Percentiles rank a stretch among this genome's conserved stretches.
phyloP scores from a whole-genome alignment of 352 stramenopile genomes.

The Phytophthora chlamydospora region DNA sequence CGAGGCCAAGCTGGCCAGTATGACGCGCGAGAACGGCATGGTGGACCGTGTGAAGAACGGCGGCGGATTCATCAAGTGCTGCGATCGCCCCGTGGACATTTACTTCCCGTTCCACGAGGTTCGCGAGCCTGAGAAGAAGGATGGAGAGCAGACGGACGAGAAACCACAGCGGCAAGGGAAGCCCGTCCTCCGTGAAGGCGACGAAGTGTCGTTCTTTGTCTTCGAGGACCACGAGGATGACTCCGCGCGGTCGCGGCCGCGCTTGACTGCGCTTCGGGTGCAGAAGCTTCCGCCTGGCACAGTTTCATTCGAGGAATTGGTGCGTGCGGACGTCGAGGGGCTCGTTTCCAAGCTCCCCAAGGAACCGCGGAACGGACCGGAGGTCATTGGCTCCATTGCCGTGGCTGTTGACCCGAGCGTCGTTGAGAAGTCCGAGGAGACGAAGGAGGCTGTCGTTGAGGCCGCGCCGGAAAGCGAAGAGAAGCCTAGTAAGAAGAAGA shows the following conservation, averaged over 20 bases:
- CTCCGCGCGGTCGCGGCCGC: slow-evolving; percentile 34
- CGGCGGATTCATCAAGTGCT: slow-evolving; percentile 78
- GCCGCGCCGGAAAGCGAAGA: slow-evolving; percentile 25
- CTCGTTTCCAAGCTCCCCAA: slow-evolving; percentile 69
- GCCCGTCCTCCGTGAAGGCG: slow-evolving; percentile 53
- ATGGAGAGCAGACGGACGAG: slow-evolving; percentile 15
- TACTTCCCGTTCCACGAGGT: slow-evolving; percentile 80
- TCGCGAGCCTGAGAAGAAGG: slow-evolving; percentile 41
- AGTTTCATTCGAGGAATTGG: slow-evolving; percentile 69
- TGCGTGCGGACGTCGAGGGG: slow-evolving; percentile 63
- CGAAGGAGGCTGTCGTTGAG: slow-evolving; percentile 10
- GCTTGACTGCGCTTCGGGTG: slow-evolving; percentile 70
- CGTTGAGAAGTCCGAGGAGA: slow-evolving; percentile 26
- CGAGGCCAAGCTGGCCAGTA: slow-evolving; percentile 58
- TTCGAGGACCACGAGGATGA: slow-evolving; percentile 71
- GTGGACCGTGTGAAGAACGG: slow-evolving; percentile 66
- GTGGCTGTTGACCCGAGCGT: slow-evolving; percentile 10
- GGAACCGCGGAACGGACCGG: slow-evolving; percentile 63
- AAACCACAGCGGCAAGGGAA: slow-evolving; percentile 23
- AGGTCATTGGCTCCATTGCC: slow-evolving; percentile 66
- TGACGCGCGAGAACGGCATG: slow-evolving; percentile 64
- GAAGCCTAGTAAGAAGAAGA: slow-evolving; percentile 43
- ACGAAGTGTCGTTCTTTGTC: slow-evolving; percentile 84
- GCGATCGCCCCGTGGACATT: slow-evolving; percentile 66
- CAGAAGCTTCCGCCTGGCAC: slow-evolving; percentile 61